These are phyloP conservation scores for Boletus eberwhitei DNA, from an alignment of 768 basidiomycete genomes.

Conservation along the genomic window DNA sequence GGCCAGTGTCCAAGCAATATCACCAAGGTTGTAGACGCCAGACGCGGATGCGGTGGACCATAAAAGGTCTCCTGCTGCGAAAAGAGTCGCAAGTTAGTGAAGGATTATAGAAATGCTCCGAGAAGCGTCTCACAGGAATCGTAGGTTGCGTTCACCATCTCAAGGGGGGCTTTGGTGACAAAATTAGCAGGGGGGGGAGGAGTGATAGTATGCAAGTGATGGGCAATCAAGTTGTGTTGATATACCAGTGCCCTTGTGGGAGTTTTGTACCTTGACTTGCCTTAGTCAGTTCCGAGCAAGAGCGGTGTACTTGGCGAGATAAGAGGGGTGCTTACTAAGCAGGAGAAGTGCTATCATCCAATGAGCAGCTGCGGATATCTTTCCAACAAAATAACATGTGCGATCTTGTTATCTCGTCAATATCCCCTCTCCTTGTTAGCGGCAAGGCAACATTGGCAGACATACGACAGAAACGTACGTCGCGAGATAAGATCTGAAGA, in stretches of 20 bases:
- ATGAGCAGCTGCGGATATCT: constrained; percentile 5
- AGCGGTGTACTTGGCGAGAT: constrained; percentile 14
- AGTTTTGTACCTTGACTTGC: constrained; percentile 11
- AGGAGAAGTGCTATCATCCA: constrained; percentile 20
- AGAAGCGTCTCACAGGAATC: constrained; percentile 33
- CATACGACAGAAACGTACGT: not conserved
- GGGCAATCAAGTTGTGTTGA: constrained; percentile 8
- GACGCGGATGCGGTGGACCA: constrained; percentile 22
- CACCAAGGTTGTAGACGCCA: constrained; percentile 54
- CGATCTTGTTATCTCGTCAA: constrained; percentile 17
- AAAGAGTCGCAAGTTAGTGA: not conserved
- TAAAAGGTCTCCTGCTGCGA: constrained; percentile 39
- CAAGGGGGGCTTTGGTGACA: not conserved
- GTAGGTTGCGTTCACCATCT: constrained; percentile 45
- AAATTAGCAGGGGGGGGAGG: not conserved
- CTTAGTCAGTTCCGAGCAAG: constrained; percentile 1
- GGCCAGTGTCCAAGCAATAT: constrained; percentile 67
- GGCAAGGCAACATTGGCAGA: constrained; percentile 9
- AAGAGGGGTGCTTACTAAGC: constrained; percentile 21
- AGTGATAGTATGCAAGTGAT: not conserved
- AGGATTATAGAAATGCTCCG: not conserved
- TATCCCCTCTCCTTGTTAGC: not conserved
- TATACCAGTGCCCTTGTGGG: constrained; percentile 23
- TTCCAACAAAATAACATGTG: not conserved
- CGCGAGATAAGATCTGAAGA: constrained; percentile 11